Evolutionary conservation across 805 yeast species (phyloP).

Genomic region (Nakazawaea siamensis): DNA sequence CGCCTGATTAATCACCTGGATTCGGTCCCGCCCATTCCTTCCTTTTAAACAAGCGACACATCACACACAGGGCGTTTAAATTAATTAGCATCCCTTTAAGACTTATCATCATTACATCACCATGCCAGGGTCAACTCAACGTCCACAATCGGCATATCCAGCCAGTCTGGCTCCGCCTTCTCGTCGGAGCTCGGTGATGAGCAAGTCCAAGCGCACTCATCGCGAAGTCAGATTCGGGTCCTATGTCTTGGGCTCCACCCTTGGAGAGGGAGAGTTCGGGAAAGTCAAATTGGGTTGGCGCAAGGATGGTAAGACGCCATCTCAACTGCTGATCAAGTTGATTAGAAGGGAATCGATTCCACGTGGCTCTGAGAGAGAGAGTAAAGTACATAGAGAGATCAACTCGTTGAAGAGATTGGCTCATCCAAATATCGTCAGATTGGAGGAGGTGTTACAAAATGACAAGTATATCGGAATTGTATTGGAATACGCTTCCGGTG

Average conservation of each 20-base stretch:
- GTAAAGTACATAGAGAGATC: conserved; percentile 87
- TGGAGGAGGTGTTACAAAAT: conserved; percentile 89
- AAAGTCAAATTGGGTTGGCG: conserved; percentile 97
- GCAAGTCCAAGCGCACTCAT: conserved; percentile 28
- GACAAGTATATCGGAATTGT: conserved; percentile 96
- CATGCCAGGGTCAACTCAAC: not conserved
- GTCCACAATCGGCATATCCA: not conserved
- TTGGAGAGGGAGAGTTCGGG: conserved; percentile 98
- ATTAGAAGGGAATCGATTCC: conserved; percentile 86
- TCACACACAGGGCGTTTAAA: too few species aligned
- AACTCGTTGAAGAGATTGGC: conserved; percentile 78
- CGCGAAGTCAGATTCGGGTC: conserved; percentile 83
- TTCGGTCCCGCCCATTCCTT: too few species aligned
- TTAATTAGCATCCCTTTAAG: too few species aligned
- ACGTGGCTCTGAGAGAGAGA: conserved; percentile 76
- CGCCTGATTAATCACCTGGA: too few species aligned
- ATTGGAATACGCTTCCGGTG: conserved; percentile 94
- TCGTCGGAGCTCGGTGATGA: conserved; percentile 13
- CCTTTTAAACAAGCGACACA: too few species aligned
- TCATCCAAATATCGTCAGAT: conserved; percentile 88
- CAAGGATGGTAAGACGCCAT: conserved; percentile 67
- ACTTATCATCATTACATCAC: not conserved
- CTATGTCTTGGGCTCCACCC: conserved; percentile 82
- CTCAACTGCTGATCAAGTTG: conserved; percentile 89
- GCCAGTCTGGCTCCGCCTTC: conserved; percentile 15